A percentile compares a stretch with the other conserved stretches of the same genome.
These are phyloP conservation scores for Ceratocystis smalleyi DNA, from an alignment of 2,329 filamentous ascomycete genomes.

Conservation along the genomic window DNA sequence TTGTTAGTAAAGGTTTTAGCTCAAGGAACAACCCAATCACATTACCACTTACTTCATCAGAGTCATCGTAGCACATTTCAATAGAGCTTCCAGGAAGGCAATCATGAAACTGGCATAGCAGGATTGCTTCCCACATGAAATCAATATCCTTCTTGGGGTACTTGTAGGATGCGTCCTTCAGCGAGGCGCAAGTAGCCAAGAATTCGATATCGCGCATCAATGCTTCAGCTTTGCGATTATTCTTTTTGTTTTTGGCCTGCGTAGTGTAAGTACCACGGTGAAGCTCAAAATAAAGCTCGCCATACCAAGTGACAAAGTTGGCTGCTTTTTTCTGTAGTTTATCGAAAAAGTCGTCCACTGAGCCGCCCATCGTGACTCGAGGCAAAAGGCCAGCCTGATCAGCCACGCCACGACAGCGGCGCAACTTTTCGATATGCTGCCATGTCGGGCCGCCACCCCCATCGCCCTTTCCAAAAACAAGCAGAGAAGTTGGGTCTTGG, in stretches of 20 bases:
- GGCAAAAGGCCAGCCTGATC: conserved; percentile 74
- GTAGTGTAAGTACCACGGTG: conserved; percentile 96
- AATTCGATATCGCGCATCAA: conserved; percentile 78
- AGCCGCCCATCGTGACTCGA: conserved; percentile 73
- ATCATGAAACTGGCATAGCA: conserved; percentile 95
- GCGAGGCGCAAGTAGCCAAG: conserved; percentile 68
- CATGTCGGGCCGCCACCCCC: conserved; percentile 90
- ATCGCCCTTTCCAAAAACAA: conserved; percentile 94
- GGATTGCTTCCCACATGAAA: conserved; percentile 81
- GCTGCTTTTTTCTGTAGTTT: conserved; percentile 63
- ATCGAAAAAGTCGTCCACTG: conserved; percentile 90
- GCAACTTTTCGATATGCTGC: conserved; percentile 85
- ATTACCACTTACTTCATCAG: conserved; percentile 46
- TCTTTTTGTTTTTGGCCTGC: conserved; percentile 90
- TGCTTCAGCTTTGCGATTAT: conserved; percentile 76
- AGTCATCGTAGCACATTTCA: conserved; percentile 97
- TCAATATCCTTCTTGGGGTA: conserved; percentile 94
- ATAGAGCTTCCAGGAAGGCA: conserved; percentile 90
- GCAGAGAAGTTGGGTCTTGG: conserved; percentile 73
- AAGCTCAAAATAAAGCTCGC: conserved; percentile 93
- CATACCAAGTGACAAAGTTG: conserved; percentile 87
- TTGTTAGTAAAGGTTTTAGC: conserved; percentile 20
- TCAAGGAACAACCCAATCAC: not conserved
- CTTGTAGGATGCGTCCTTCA: conserved; percentile 56
- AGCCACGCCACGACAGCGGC: conserved; percentile 78